Base-by-base conservation (phyloP, 2,329 filamentous ascomycete species). In the Graphiopsis chlorocephala region DNA sequence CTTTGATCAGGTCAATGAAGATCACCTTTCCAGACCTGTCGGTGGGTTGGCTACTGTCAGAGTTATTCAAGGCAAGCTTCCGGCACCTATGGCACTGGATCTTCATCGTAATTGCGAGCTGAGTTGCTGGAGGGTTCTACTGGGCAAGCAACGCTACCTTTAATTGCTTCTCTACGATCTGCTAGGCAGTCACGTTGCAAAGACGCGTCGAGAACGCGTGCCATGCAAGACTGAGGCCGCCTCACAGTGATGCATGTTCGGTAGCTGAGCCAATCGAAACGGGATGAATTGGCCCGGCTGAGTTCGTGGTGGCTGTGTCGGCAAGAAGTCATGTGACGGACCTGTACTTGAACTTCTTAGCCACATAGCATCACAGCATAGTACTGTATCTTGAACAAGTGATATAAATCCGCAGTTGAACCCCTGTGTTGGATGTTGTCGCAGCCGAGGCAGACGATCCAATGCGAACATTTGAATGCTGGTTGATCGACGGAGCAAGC, bases 191-290 rank as follows among this genome's bases (percentile, higher is more conserved):
- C 50, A 55, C 11, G 17, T 55, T 15, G 26, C 50, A 17, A 26
- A 26, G 26, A 55, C 50, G 50, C 50, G 50, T 55, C 15, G 45
- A 25, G 25, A 17, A 58, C 55, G 55, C 55, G 55, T 58, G 3
- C n/a, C 15, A 35, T 58, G 20, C 31, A 35, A 3, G 53, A 31
- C 20, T 33, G 55, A 58, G 55, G 55, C 55, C 55, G 31, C 55
- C 55, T 35, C 20, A 23, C 20, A 35, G 55, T 35, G n/a, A 12
- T 58, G 31, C 55, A 26, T 42, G 17, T 26, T 31, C 20, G 20
- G 31, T 31, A 58, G 31, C 33, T 20, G 55, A 58, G 20, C 55
- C 55, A 58, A 58, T 58, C n/a, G 55, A 58, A 42, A 12, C 26
- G 4, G 26, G 12, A 26, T 17, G 50, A 29, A n/a, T 17, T 38